Evolutionary conservation across 2,329 filamentous ascomycete genomes (phyloP), one percentile per base, ranked within the genome.

Genomic region (Exophiala lecanii-corni): DNA sequence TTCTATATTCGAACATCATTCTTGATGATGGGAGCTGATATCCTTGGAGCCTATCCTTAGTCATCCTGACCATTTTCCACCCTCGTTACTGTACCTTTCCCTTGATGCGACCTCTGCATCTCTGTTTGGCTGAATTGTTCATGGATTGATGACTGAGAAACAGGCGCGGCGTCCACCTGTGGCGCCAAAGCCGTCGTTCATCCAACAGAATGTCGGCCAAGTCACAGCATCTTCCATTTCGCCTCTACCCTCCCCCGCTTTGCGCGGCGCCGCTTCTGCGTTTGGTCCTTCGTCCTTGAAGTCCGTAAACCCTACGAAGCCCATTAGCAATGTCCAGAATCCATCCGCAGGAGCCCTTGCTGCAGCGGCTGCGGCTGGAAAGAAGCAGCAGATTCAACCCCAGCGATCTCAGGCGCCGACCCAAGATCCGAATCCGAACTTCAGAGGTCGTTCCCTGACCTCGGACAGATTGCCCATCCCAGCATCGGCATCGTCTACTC

Each of bases 131-230:
- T 36, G 23, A 20, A 28, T 16, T 41, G 39, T 44, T 43, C 19
- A 53, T 55, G 50, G 47, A 53, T 56, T 49, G 39, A 56, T 56
- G 53, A 54, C 26, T 47, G 51, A 54, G 39, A 50, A 48, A 30
- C 45, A 49, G 41, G 37, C 50, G 43, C 44, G 51, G 53, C 52
- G 49, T 50, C 53, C 53, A 43, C 40, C 49, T 41, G 49, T 54
- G 49, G 51, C 54, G 45, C 50, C 52, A 10, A 56, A 56, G 45
- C 54, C 54, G 23, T 41, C 45, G 13, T 51, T 50, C 46, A 49
- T 52, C 13, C 43, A 39, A 13, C 47, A 47, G 16, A 39, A 50
- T 48, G 47, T 32, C 12, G 23, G 23, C 6, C 23, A 12, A 25
- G 30, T 39, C 15, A 32, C 47, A 12, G 19, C 19, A 7, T 20